phyloP scores from a whole-genome alignment of 1,139 yeast species.

The Geotrichum siamense region DNA sequence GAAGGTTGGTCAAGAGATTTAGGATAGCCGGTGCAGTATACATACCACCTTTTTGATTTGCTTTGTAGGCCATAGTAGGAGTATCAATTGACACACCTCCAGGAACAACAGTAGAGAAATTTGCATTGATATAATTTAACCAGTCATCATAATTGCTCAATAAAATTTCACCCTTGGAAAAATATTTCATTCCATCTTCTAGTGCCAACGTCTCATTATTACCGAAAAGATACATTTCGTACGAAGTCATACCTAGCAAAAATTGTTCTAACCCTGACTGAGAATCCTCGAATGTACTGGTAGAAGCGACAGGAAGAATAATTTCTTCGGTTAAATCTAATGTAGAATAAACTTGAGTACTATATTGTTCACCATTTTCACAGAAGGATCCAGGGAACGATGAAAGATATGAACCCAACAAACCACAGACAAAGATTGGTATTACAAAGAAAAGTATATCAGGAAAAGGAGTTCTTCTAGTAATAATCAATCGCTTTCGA shows the following conservation, averaged over 20 bases:
- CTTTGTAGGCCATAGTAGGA: conserved; percentile 27
- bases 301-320: conserved; percentile 21
- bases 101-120: conserved; percentile 27
- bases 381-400: conserved; percentile 27
- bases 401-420: conserved; percentile 27
- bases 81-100: conserved; percentile 32
- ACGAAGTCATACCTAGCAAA: conserved; percentile 20
- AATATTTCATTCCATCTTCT: conserved; percentile 15
- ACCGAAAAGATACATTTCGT: conserved; percentile 12
- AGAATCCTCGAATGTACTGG: conserved; percentile 8
- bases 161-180: conserved; percentile 18
- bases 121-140: conserved; percentile 20
- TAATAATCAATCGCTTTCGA: conserved; percentile 29
- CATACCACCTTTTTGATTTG: conserved; percentile 23
- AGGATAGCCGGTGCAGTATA: conserved; percentile 27
- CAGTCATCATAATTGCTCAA: conserved; percentile 23
- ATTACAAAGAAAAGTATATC: conserved; percentile 27
- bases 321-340: conserved; percentile 17
- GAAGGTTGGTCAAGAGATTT: conserved; percentile 30
- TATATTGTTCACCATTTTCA: conserved; percentile 20
- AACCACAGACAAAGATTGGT: conserved; percentile 32
- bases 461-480: conserved; percentile 29
- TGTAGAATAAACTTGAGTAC: conserved; percentile 22
- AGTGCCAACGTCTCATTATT: conserved; percentile 11
- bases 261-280: conserved; percentile 22